These are phyloP conservation scores for Solanum virginianum DNA, from an alignment of 257 asterid genomes.

Conservation along the genomic window DNA sequence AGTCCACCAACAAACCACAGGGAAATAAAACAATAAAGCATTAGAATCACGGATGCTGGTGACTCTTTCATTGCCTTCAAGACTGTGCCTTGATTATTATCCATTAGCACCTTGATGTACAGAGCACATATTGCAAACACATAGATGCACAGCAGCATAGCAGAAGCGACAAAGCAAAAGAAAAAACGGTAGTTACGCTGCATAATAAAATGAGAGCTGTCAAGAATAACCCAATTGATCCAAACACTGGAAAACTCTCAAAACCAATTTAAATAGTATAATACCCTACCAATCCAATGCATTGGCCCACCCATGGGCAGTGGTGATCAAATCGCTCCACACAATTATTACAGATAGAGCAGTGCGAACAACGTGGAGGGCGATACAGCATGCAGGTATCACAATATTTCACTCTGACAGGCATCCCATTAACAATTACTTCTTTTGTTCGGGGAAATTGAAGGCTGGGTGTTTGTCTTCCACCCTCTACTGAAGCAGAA, in stretches of 20 bases:
- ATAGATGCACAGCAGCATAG: slow-evolving; percentile 84
- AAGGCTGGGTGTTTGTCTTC: slow-evolving; percentile 89
- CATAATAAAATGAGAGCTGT: slow-evolving; percentile 16
- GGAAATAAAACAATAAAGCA: slow-evolving; percentile 85
- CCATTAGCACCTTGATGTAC: slow-evolving; percentile 86
- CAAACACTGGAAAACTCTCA: background rate
- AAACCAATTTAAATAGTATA: background rate
- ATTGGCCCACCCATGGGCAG: slow-evolving; percentile 99
- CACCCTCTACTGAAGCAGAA: slow-evolving; percentile 78
- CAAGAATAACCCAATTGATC: slow-evolving; percentile 4
- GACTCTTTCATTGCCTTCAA: slow-evolving; percentile 96
- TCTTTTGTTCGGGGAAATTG: slow-evolving; percentile 94
- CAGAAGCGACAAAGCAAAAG: slow-evolving; percentile 85
- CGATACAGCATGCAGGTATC: slow-evolving; percentile 99
- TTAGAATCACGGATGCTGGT: slow-evolving; percentile 78
- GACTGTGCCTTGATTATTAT: slow-evolving; percentile 65
- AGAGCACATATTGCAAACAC: slow-evolving; percentile 77
- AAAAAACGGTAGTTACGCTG: slow-evolving; percentile 97
- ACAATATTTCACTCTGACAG: slow-evolving; percentile 88
- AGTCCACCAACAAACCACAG: slow-evolving; percentile 99
- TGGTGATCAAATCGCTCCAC: slow-evolving; percentile 98
- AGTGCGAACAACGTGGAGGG: slow-evolving; percentile 99
- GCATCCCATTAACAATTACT: slow-evolving; percentile 89
- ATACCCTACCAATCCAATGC: slow-evolving; percentile 77
- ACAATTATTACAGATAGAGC: slow-evolving; percentile 94